Evolutionary conservation across 352 stramenopile genomes (phyloP), one percentile per base, ranked within the genome.

Genomic region (Phytopythium chamaehyphon): DNA sequence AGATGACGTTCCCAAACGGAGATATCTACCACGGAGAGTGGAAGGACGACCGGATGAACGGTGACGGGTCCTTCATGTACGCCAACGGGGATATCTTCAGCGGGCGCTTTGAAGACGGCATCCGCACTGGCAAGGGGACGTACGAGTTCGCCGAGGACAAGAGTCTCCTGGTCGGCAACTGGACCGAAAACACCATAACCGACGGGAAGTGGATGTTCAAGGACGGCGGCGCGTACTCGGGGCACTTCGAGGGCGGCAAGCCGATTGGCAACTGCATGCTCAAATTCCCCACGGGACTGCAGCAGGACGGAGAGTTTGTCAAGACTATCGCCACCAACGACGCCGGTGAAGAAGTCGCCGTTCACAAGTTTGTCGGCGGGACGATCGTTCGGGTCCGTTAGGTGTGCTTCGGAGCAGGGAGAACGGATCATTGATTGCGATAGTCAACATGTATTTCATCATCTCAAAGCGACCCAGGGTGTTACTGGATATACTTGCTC

Each of bases 401-500:
- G 57, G 6, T 33, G 19, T 16, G 8, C 24, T n/a, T 10, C 16
- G 24, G 14, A 15, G 6, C n/a, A 24, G 14, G 33, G 19, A 33
- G 22, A 37, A 16, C 9, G 35, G 5, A 40, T 23, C 16, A 19
- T 15, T 26, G 35, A 33, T 26, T 18, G 22, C 16, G 33, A 49
- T 49, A 49, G 21, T 28, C 26, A 57, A 53, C 55, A 64, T 57
- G 28, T 55, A 57, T 69, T 64, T 19, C 35, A 57, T 51, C n/a
- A 33, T 33, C 28, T 33, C 5, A 9, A 33, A 33, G 28, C 28
- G 28, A 33, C 28, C 28, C 28, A 33, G 28, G n/a, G 3, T 15
- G 10, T 68, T 84, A 95, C 65, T 93, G 78, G 44, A 95, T 83
- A 62, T 92, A 99, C 71, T 98, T 98, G 65, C 96, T 98, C 51